phyloP scores from a whole-genome alignment of 306 rosid species.

The Castanea sativa region DNA sequence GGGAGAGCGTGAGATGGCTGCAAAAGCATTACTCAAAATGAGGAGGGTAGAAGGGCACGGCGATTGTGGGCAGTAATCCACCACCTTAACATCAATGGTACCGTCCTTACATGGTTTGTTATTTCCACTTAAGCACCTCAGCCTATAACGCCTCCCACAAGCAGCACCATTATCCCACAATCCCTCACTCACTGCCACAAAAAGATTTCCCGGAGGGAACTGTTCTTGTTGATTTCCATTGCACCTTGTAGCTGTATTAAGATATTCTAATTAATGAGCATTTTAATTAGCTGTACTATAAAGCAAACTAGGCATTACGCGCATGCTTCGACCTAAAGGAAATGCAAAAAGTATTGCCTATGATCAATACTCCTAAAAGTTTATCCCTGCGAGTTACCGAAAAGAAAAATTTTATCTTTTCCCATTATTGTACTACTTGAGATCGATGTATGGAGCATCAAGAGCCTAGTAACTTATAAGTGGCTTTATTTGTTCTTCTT shows the following conservation, averaged over 20 bases:
- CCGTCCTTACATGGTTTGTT: constrained; percentile 60
- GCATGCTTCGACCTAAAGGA: too few relatives aligned
- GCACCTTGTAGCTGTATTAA: constrained; percentile 53
- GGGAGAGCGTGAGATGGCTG: constrained; percentile 44
- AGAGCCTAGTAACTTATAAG: too few relatives aligned
- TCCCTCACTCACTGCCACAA: constrained; percentile 63
- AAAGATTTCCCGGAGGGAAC: constrained; percentile 48
- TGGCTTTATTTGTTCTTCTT: too few relatives aligned
- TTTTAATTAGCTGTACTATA: too few relatives aligned
- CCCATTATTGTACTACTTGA: too few relatives aligned
- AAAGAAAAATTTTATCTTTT: too few relatives aligned
- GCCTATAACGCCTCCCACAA: constrained; percentile 66
- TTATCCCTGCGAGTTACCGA: too few relatives aligned
- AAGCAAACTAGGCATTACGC: too few relatives aligned
- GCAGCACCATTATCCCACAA: constrained; percentile 83
- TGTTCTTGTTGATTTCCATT: constrained; percentile 35
- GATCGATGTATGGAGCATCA: too few relatives aligned
- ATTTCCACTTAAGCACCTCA: constrained; percentile 64
- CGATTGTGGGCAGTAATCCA: constrained; percentile 42
- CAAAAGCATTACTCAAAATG: constrained; percentile 51
- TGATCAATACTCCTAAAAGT: too few relatives aligned
- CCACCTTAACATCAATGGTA: constrained; percentile 55
- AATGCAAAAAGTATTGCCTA: too few relatives aligned
- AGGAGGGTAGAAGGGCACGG: constrained; percentile 51
- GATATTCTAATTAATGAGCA: too few relatives aligned